These are phyloP conservation scores for Fragaria nilgerrensis DNA, from an alignment of 306 rosid species.

Conservation along the genomic window DNA sequence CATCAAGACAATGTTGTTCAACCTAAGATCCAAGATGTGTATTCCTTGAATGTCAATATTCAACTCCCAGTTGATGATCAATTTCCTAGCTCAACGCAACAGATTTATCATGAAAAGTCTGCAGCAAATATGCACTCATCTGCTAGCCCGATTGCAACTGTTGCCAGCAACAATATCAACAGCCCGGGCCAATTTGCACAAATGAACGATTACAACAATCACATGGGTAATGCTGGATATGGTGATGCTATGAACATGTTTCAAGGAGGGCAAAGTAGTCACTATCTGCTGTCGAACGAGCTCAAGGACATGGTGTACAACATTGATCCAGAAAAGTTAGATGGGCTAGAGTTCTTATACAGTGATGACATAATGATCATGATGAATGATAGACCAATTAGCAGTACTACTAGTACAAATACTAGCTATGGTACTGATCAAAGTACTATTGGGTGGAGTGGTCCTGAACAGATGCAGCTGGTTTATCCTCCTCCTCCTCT, in stretches of 20 bases:
- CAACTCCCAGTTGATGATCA: slow-evolving; percentile 26
- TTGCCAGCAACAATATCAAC: slow-evolving; percentile 18
- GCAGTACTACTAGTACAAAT: slow-evolving; percentile 25
- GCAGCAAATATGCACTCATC: neutral
- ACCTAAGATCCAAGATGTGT: slow-evolving; percentile 27
- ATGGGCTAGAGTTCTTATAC: slow-evolving; percentile 53
- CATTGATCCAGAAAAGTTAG: slow-evolving; percentile 32
- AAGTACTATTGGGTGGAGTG: slow-evolving; percentile 40
- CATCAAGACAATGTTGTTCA: neutral
- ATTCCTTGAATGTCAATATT: slow-evolving; percentile 14
- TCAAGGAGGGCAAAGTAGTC: slow-evolving; percentile 54
- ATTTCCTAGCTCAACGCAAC: slow-evolving; percentile 16
- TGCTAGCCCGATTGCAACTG: neutral
- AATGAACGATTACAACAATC: slow-evolving; percentile 6
- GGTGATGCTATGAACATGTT: slow-evolving; percentile 24
- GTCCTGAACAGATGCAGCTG: slow-evolving; percentile 25
- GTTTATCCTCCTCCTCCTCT: slow-evolving; percentile 41
- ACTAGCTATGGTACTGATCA: slow-evolving; percentile 13
- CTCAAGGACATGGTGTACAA: slow-evolving; percentile 39
- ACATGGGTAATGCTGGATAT: slow-evolving; percentile 7
- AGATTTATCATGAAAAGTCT: neutral
- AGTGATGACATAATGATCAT: slow-evolving; percentile 37
- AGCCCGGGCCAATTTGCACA: slow-evolving; percentile 27
- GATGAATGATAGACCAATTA: slow-evolving; percentile 9
- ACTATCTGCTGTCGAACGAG: slow-evolving; percentile 7